Percentiles rank a stretch among this genome's conserved stretches.
Conservation (phyloP, 2,329 filamentous ascomycete species). For the Arthrobotrys musiformis region DNA sequence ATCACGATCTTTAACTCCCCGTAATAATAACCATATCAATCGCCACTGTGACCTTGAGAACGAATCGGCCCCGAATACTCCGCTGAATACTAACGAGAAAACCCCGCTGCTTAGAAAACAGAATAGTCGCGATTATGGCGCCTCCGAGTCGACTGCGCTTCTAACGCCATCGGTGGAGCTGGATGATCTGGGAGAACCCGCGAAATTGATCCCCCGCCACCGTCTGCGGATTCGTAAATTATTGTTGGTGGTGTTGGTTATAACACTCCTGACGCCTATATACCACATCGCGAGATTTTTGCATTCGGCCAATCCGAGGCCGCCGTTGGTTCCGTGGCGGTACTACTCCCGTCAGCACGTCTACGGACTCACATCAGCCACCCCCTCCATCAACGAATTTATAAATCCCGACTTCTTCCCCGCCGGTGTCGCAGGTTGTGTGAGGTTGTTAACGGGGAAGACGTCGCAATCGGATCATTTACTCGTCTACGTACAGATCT, state of each 20-base stretch:
- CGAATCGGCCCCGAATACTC: background rate
- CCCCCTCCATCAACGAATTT: slow-evolving; percentile 10
- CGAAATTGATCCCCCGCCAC: background rate
- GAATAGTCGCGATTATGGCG: background rate
- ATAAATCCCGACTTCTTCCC: slow-evolving; percentile 16
- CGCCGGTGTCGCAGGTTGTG: background rate
- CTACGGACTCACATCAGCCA: slow-evolving; percentile 1
- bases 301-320: background rate
- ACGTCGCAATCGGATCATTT: slow-evolving; percentile 7
- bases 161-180: background rate
- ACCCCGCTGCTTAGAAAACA: slow-evolving; percentile 21
- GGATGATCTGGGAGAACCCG: background rate
- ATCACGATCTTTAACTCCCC: background rate
- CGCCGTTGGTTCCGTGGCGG: slow-evolving; percentile 7
- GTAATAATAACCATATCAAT: background rate
- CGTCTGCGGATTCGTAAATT: slow-evolving; percentile 3
- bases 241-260: background rate
- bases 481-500: slow-evolving; percentile 8
- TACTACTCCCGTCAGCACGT: slow-evolving; percentile 8
- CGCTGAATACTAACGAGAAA: slow-evolving; percentile 20
- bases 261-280: slow-evolving; percentile 17
- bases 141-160: background rate
- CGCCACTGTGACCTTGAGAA: slow-evolving; percentile 12
- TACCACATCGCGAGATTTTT: background rate
- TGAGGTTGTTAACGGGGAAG: slow-evolving; percentile 24